Base-by-base conservation (phyloP, 257 asterid species). In the Ilex aquifolium region DNA sequence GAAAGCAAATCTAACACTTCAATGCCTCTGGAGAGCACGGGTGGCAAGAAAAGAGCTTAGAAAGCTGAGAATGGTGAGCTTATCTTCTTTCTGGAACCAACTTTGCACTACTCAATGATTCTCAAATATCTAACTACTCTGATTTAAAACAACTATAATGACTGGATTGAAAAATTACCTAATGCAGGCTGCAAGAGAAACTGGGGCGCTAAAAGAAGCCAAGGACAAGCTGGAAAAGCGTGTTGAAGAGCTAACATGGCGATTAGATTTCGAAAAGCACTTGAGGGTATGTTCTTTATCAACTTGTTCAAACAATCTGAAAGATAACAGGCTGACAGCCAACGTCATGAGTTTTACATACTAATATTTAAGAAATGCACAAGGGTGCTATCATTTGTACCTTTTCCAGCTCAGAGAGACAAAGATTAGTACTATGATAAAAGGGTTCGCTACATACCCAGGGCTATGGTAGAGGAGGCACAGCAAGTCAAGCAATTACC, bases 211-310 rank as follows among this genome's bases (percentile, higher is more conserved):
- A 60, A 87, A 81, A 79, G 97, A 88, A 85, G 97, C 95, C 12
- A 91, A 91, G 77, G 95, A 86, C 81, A 91, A 89, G 82, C 86
- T 91, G 62, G 97, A 88, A 71, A 88, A 88, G 78, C 95, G 95
- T 16, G 97, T 91, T 2, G 95, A 91, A 52, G 98, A 91, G 82
- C 80, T 91, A 30, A 85, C 97, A 17, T 88, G 96, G 97, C 74
- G 95, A 76, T 66, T 91, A 62, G 95, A 91, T 62, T 73, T 91
- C 40, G 98, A 91, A 80, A 91, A 86, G 82, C 95, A 85, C 80
- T 73, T 88, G 53, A 76, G 96, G 70, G 98, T 91, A 74, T 13
- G 69, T 65, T 56, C 57, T 53, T 68, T 52, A 44, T 56, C 58
- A 70, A 59, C 63, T 42, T 50, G 46, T 36, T 50, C 14, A 46